A percentile compares a stretch with the other conserved stretches of the same genome.
These are phyloP conservation scores for Serendipita sp. DNA, from an alignment of 768 basidiomycete genomes.

Conservation along the genomic window DNA sequence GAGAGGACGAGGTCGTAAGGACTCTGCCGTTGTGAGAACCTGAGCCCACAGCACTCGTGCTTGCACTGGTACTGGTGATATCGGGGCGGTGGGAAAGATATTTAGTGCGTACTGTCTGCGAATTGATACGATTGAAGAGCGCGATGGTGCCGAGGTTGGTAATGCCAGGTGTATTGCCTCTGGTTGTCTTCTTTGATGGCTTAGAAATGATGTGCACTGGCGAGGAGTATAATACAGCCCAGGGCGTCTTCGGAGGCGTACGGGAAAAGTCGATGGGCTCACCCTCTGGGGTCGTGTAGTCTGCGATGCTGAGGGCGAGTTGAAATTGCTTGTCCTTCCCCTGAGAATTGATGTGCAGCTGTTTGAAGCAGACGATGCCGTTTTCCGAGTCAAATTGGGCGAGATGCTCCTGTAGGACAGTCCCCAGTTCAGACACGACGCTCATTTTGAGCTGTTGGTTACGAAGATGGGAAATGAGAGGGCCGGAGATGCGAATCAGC, in stretches of 20 bases:
- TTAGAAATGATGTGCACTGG: slow-evolving; percentile 93
- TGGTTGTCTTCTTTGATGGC: slow-evolving; percentile 92
- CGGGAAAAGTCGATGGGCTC: slow-evolving; percentile 11
- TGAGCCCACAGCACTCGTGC: slow-evolving; percentile 73
- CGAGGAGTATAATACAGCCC: slow-evolving; percentile 85
- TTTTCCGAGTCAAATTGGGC: slow-evolving; percentile 59
- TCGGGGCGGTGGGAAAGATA: slow-evolving; percentile 76
- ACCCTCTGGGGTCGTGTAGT: slow-evolving; percentile 31
- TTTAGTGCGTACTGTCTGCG: slow-evolving; percentile 91
- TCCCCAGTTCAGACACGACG: slow-evolving; percentile 68
- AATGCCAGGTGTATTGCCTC: slow-evolving; percentile 82
- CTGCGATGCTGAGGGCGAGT: slow-evolving; percentile 69
- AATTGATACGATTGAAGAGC: slow-evolving; percentile 91
- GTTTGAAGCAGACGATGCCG: slow-evolving; percentile 82
- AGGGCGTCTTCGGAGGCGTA: slow-evolving; percentile 20
- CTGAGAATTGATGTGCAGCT: slow-evolving; percentile 74
- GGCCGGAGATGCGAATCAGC: slow-evolving; percentile 82
- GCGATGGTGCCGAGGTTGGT: slow-evolving; percentile 79
- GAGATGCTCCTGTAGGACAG: slow-evolving; percentile 73
- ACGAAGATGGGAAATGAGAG: slow-evolving; percentile 61
- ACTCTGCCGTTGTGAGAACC: slow-evolving; percentile 34
- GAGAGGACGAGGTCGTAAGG: slow-evolving; percentile 31
- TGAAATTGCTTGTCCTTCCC: slow-evolving; percentile 85
- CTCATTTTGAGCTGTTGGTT: slow-evolving; percentile 72
- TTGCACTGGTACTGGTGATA: slow-evolving; percentile 67